Base-by-base conservation (phyloP, 2,329 filamentous ascomycete species). In the Diplodia corticola region DNA sequence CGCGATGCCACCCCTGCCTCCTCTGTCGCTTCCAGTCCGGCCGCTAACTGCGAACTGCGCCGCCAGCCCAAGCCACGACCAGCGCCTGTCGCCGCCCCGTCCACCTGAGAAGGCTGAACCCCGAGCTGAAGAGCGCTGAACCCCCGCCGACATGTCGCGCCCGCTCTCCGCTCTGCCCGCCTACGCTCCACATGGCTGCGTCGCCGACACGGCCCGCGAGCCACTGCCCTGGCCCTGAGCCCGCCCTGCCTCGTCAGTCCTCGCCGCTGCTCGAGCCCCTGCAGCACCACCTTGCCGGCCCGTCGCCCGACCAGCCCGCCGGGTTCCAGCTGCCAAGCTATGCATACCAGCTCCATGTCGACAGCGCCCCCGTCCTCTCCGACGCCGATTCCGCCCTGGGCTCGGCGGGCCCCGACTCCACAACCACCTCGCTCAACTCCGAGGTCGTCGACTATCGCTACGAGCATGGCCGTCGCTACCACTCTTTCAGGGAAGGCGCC, bases 401-500 rank as follows among this genome's bases (percentile, higher is more conserved):
- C n/a, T 37, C 51, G 17, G 26, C 50, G 50, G 12, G 13, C 12
- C 13, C 37, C n/a, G 48, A 12, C 57, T 55, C 59, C 26, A 44
- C 44, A 63, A 73, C 69, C 26, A 76, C 76, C 10, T 78, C 76
- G 22, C 73, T 77, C 22, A 74, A 73, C 7, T 77, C 75, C 24
- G 75, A 73, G 51, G 75, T 77, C 53, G 70, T 76, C 49, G 59
- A 75, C 68, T 76, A 77, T 68, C 70, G 73, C n/a, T 76, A 75
- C 61, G 76, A 78, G 66, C 77, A 78, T 57, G 76, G 76, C 1
- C 70, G 76, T 2, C 73, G 74, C 59, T 78, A 79, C 69, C 75
- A 78, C 54, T 74, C 73, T 3, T 77, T 76, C 65, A 69, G 73
- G 17, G 76, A 78, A 61, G 76, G 74, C 59, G 71, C 73, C 24